A percentile compares a stretch with the other conserved stretches of the same genome.
phyloP scores from a whole-genome alignment of 805 yeast genomes.

The Zygotorulaspora danielsina region DNA sequence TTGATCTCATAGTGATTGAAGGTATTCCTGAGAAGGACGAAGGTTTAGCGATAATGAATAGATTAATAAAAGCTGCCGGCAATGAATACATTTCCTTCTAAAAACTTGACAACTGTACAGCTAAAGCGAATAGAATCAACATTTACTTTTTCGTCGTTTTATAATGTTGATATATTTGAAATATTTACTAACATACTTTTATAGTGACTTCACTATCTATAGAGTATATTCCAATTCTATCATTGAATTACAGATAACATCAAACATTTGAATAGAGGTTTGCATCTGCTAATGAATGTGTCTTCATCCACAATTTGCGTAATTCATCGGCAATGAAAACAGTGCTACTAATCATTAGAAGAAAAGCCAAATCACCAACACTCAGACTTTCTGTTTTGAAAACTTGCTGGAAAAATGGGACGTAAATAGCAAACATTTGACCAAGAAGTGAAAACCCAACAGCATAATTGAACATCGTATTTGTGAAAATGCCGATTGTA shows the following conservation, averaged over 20 bases:
- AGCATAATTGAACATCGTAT: slow-evolving; percentile 90
- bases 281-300: slow-evolving; percentile 17
- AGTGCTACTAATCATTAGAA: slow-evolving; percentile 62
- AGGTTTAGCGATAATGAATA: slow-evolving; percentile 93
- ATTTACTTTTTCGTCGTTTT: background rate
- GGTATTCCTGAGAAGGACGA: slow-evolving; percentile 71
- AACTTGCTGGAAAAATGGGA: slow-evolving; percentile 86
- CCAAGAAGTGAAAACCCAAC: slow-evolving; percentile 85
- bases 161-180: slow-evolving; percentile 3
- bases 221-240: background rate
- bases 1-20: slow-evolving; percentile 75
- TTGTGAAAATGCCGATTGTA: slow-evolving; percentile 69
- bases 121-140: too few species aligned
- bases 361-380: slow-evolving; percentile 61
- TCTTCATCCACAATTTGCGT: slow-evolving; percentile 48
- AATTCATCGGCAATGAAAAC: slow-evolving; percentile 84
- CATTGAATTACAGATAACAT: background rate
- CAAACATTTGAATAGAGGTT: slow-evolving; percentile 22
- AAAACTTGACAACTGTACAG: too few species aligned
- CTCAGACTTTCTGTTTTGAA: slow-evolving; percentile 92
- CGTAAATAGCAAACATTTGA: slow-evolving; percentile 87
- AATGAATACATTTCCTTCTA: slow-evolving; percentile 34
- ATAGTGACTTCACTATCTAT: background rate
- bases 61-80: slow-evolving; percentile 79
- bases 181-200: background rate